A percentile compares a stretch with the other conserved stretches of the same genome.
Evolutionary conservation across 305 asterid genomes (phyloP).

Genomic region (Fraxinus latifolia): DNA sequence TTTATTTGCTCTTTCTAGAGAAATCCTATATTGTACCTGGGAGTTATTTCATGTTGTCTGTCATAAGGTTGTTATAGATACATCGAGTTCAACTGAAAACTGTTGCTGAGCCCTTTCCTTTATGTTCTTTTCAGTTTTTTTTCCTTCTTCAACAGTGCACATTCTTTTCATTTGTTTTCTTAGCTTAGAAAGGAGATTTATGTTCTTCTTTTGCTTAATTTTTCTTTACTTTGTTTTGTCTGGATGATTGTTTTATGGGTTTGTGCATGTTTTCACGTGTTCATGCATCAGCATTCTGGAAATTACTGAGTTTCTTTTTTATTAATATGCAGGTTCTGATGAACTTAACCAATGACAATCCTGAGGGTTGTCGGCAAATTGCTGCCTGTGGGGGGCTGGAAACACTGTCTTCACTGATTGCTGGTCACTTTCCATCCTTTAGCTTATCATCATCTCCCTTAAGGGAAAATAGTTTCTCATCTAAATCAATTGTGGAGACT

Average conservation of each 20-base stretch:
- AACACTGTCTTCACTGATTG: constrained; percentile 66
- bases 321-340: constrained; percentile 70
- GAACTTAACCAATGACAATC: constrained; percentile 87
- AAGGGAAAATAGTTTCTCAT: constrained; percentile 28
- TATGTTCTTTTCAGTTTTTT: not conserved
- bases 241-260: not conserved
- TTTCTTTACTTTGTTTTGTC: not conserved
- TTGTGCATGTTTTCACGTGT: not conserved
- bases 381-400: constrained; percentile 79
- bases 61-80: not conserved
- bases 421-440: constrained; percentile 75
- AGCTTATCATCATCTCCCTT: constrained; percentile 33
- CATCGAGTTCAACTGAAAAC: not conserved
- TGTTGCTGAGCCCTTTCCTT: not conserved
- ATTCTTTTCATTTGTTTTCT: not conserved
- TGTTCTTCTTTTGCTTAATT: not conserved
- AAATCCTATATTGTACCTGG: not conserved
- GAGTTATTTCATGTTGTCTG: not conserved
- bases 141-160: not conserved
- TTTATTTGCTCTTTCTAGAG: not conserved
- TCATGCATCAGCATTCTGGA: constrained; percentile 9
- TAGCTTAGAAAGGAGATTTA: not conserved
- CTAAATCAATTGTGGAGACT: constrained; percentile 41
- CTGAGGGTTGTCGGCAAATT: constrained; percentile 87
- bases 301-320: constrained; percentile 6